Evolutionary conservation across 805 yeast genomes (phyloP).

Genomic region (Vanderwaltozyma verrucispora): DNA sequence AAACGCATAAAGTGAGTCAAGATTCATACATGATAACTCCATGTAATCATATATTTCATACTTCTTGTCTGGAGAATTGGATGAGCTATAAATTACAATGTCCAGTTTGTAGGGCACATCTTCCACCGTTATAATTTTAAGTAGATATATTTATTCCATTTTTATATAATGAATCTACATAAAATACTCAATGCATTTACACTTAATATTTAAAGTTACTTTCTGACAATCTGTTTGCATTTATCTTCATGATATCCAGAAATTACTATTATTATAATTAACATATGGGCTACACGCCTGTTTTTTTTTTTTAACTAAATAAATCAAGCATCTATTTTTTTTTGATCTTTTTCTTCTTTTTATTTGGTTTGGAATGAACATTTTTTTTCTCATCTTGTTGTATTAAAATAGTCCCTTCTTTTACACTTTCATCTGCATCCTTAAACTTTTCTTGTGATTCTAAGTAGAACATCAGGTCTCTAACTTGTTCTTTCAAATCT

Average conservation of each 20-base stretch:
- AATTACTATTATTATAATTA: no score
- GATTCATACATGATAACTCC: slow-evolving; percentile 76
- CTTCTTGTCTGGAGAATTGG: slow-evolving; percentile 85
- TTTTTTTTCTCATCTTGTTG: slow-evolving; percentile 4
- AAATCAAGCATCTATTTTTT: no score
- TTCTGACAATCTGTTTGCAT: no score
- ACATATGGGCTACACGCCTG: no score
- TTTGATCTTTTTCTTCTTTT: neutral
- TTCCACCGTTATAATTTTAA: slow-evolving; percentile 62
- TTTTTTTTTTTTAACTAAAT: no score
- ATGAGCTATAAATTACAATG: slow-evolving; percentile 89
- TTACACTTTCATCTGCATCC: slow-evolving; percentile 60
- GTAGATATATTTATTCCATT: no score
- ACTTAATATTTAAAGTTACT: no score
- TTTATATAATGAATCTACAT: no score
- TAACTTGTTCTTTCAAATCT: slow-evolving; percentile 52
- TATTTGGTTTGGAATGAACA: neutral
- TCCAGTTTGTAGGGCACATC: slow-evolving; percentile 78
- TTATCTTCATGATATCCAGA: no score
- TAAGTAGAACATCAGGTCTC: slow-evolving; percentile 70
- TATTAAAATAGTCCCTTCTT: slow-evolving; percentile 56
- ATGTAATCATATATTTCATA: slow-evolving; percentile 82
- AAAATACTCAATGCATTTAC: no score
- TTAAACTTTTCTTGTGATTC: slow-evolving; percentile 65
- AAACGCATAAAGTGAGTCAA: slow-evolving; percentile 30